Base-by-base conservation (phyloP, 2,329 filamentous ascomycete species). In the Penicillium sp. region DNA sequence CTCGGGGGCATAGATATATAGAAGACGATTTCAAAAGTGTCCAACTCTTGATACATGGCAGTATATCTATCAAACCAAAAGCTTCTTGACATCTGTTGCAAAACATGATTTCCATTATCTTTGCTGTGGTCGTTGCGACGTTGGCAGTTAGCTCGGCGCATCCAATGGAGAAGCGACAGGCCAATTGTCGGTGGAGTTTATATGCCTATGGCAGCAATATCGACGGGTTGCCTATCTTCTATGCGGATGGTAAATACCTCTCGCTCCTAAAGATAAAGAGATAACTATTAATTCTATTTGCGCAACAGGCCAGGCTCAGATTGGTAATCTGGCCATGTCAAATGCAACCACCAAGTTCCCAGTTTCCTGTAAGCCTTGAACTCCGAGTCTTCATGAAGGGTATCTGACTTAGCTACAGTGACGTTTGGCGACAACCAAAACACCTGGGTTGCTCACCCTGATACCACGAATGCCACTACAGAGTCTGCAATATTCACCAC, bases 291-390 rank as follows among this genome's bases (percentile, higher is more conserved):
- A 51, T 13, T 9, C 7, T 13, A 42, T 41, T 23, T 23, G 1
- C 12, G 1, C 2, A 35, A 33, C 9, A 59, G 57, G 54, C 3
- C 49, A 57, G 41, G 53, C 57, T n/a, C 54, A 59, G 29, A 52
- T 57, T 15, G 49, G 49, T 10, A 23, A 59, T 27, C 52, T 56
- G 23, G 33, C 43, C 5, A 27, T 57, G 6, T 59, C 53, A 6
- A 59, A 57, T 10, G 57, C 57, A 46, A 45, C 48, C 15, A 35
- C 31, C 19, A 53, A 56, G 53, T 45, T 50, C 15, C 6, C 51
- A 10, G 23, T 58, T 33, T 55, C 19, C 12, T 17, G 51, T 58
- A 33, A 17, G 17, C 10, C 19, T n/a, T 33, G 45, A 50, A 10
- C 7, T 31, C 35, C 12, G 25, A 41, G 25, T 27, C 10, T 2